Evolutionary conservation across 345 rosid genomes (phyloP).

Genomic region (Camelina sativa): DNA sequence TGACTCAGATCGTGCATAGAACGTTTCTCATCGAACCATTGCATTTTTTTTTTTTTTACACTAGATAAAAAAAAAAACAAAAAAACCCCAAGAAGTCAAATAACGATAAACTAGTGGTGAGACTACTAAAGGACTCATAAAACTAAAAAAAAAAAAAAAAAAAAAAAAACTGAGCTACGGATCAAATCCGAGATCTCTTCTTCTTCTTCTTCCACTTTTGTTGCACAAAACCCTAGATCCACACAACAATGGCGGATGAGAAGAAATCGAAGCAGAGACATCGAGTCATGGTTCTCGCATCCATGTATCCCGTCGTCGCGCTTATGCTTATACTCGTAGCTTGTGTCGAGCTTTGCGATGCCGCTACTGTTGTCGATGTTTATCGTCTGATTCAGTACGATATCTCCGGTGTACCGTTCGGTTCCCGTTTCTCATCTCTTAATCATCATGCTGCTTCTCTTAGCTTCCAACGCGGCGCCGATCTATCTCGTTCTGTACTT

Average conservation of each 20-base stretch:
- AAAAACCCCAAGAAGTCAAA: background rate
- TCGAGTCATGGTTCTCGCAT: constrained; percentile 52
- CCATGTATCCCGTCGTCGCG: constrained; percentile 69
- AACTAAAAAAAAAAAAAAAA: too few relatives aligned
- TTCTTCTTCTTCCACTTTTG: background rate
- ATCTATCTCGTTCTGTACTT: constrained; percentile 89
- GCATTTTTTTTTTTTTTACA: background rate
- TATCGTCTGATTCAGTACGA: constrained; percentile 97
- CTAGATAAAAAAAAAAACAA: background rate
- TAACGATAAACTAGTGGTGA: background rate
- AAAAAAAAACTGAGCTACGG: background rate
- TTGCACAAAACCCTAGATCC: constrained; percentile 64
- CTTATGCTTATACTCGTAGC: constrained; percentile 76
- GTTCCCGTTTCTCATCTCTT: constrained; percentile 88
- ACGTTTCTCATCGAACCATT: background rate
- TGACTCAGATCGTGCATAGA: background rate
- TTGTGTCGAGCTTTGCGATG: constrained; percentile 92
- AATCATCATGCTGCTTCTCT: constrained; percentile 91
- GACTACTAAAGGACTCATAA: background rate
- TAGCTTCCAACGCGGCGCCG: constrained; percentile 74
- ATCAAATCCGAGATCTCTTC: constrained; percentile 43
- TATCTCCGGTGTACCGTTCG: constrained; percentile 85
- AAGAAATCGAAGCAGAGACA: constrained; percentile 46
- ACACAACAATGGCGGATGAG: constrained; percentile 40
- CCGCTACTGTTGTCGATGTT: constrained; percentile 94